Evolutionary conservation across 176 grass and related monocot species (phyloP), one percentile per base, ranked within the genome.

Genomic region (Tillandsia leiboldiana): DNA sequence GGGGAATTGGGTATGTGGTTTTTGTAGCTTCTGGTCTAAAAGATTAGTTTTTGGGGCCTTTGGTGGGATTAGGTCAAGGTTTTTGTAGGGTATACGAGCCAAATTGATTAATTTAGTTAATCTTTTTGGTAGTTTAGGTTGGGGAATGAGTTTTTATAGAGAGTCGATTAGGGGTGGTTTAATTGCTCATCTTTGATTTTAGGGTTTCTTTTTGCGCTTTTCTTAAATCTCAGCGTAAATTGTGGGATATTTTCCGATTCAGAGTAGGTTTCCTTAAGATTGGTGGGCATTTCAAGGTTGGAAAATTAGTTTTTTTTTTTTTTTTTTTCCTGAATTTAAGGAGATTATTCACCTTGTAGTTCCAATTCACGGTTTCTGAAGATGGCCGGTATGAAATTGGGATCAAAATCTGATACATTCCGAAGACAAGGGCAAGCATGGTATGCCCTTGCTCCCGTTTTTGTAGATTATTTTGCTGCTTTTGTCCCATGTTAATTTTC

Each of bases 401-500:
- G 84, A 70, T 87, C 85, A 64, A 96, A 96, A 61, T 85, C 91
- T 11, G 87, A 96, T 53, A 82, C 87, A 56, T 90, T 96, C 87
- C 82, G 77, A 68, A 73, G 81, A 73, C 87, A 85, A 77, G 91
- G 91, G 2, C 84, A 91, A 83, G 87, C 91, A 50, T 96, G 87
- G 91, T 91, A 88, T 57, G 63, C 14, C 24, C 3, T 22, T 71
- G 51, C 59, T 18, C 66, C 48, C 33, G 15, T 51, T 76, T 53
- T 17, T 48, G 26, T 59, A 22, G 59, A 63, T 14, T 49, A 52
- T 72, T 50, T 10, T 56, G 42, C 51, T 26, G 8, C 7, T 12
- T 15, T 10, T 20, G 3, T 28, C 1, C 51, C 2, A 7, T 26
- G n/a, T 77, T 76, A 49, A 53, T 63, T 67, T 54, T 81, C 8